Percentiles rank a stretch among this genome's conserved stretches.
Conservation (phyloP, 257 asterid genomes). For the Nicotiana obtusifolia region DNA sequence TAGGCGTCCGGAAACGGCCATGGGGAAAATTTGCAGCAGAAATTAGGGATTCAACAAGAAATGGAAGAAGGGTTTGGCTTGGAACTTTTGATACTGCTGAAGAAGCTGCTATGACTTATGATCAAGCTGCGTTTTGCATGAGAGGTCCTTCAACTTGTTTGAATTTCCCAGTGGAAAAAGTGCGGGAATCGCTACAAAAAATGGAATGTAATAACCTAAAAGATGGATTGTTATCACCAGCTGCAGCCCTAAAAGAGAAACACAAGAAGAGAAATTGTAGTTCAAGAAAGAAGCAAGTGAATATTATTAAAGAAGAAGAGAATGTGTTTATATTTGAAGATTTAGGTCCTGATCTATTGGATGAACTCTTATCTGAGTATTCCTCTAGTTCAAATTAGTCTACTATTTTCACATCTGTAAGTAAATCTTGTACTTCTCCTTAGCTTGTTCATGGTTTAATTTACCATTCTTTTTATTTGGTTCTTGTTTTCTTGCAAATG, state of each 20-base stretch:
- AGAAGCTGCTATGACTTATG: conserved; percentile 20
- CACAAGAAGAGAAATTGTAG: conserved; percentile 6
- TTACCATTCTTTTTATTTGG: neutral
- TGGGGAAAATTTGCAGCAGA: conserved; percentile 22
- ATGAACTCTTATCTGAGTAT: conserved; percentile 11
- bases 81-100: conserved; percentile 14
- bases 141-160: conserved; percentile 9
- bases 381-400: conserved; percentile 9
- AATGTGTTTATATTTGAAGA: conserved; percentile 13
- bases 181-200: neutral
- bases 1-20: conserved; percentile 18
- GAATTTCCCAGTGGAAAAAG: conserved; percentile 6
- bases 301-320: neutral
- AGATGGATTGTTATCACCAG: neutral
- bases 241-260: conserved; percentile 11
- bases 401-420: neutral
- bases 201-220: neutral
- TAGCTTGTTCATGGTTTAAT: neutral
- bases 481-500: neutral
- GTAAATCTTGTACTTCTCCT: neutral
- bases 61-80: conserved; percentile 18
- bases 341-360: conserved; percentile 16
- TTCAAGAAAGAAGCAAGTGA: neutral
- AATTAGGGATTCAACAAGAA: conserved; percentile 15
- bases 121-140: conserved; percentile 15